Evolutionary conservation across 1,284 basidiomycete genomes (phyloP), one percentile per base, ranked within the genome.

Genomic region (Sanguinoderma infundibulare): DNA sequence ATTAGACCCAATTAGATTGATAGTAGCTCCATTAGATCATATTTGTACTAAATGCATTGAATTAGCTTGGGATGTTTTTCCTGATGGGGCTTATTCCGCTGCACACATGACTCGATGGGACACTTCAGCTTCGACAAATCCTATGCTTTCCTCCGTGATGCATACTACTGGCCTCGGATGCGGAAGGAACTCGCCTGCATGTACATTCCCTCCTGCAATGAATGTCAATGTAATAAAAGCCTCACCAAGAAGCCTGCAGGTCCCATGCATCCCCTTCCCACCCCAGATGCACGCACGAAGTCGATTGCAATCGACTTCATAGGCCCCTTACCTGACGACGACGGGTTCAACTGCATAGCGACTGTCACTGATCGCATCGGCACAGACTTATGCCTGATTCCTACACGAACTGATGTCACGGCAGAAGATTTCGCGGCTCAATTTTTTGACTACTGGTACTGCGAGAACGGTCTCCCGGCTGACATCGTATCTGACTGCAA

Each of bases 111-210:
- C 38, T 55, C 71, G 0, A 71, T 72, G 0, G 75, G 79, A 0
- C 79, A 81, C 58, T 77, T 78, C 54, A 76, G 79, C 0, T 66
- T 70, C 22, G 67, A 75, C 24, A 81, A 80, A 54, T 69, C 68
- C n/a, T 78, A 79, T 53, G 66, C 57, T 0, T 38, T 68, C 0
- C 62, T 80, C 0, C 61, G 67, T 0, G 54, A 64, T 4, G 69
- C 70, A 0, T 81, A 74, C 53, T 81, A 78, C 63, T 82, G 79
- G 80, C 79, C 76, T 0, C 65, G 72, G n/a, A 81, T 81, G 77
- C n/a, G 68, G 0, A 20, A 36, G 0, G 74, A 78, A 28, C 66
- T 79, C 0, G 69, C 74, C 28, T 4, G 44, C 2, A 38, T 62
- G 0, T 74, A 72, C 49, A 58, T 73, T 2, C 68, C 64, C 2